phyloP scores from a whole-genome alignment of 1,284 basidiomycete species.

The Thelephora terrestris region DNA sequence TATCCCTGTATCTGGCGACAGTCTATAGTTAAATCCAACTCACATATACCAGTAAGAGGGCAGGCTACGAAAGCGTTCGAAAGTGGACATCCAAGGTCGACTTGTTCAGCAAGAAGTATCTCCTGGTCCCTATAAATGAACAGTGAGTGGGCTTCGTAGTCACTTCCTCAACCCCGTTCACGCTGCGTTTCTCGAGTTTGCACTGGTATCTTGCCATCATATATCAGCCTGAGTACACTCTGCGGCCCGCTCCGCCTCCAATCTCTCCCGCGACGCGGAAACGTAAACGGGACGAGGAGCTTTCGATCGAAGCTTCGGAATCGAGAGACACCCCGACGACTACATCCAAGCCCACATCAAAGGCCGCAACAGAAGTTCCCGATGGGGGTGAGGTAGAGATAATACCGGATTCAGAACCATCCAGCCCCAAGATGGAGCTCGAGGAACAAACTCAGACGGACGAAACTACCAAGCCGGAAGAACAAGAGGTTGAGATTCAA shows the following conservation, averaged over 20 bases:
- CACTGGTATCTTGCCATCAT: conserved; percentile 99
- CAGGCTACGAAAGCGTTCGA: conserved; percentile 76
- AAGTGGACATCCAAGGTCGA: conserved; percentile 92
- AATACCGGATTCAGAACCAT: conserved; percentile 4
- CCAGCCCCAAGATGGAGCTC: background rate
- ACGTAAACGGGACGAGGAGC: conserved; percentile 18
- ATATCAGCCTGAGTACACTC: conserved; percentile 64
- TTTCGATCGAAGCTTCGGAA: background rate
- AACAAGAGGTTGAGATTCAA: conserved; percentile 18
- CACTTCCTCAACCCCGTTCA: conserved; percentile 1
- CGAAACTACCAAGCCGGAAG: conserved; percentile 6
- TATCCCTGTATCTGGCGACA: background rate
- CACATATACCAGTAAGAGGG: conserved; percentile 33
- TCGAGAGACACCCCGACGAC: too few species aligned
- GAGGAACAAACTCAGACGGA: background rate
- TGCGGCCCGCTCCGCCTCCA: conserved; percentile 32
- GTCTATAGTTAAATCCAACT: background rate
- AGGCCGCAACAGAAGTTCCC: conserved; percentile 1
- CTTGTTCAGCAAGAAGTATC: conserved; percentile 84
- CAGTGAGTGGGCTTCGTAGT: conserved; percentile 40
- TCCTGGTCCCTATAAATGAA: conserved; percentile 96
- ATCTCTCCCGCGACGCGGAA: conserved; percentile 22
- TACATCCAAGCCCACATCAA: too few species aligned
- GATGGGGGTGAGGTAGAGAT: conserved; percentile 13
- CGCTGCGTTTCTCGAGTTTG: conserved; percentile 36